Evolutionary conservation across 140 eudicot species (phyloP).

Genomic region (Oenanthe javanica): DNA sequence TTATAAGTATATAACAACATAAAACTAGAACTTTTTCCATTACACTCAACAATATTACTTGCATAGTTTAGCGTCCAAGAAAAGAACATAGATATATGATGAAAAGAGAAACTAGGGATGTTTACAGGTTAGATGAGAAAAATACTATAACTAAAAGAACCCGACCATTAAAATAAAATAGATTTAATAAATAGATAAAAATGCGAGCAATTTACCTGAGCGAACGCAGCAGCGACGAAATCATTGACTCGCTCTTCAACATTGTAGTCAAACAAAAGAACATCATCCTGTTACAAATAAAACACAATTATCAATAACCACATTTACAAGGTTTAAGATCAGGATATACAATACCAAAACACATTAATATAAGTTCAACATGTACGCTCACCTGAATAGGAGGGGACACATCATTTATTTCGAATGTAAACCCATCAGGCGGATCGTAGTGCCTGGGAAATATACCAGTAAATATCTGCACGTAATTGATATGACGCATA

Average conservation of each 20-base stretch:
- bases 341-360: constrained; percentile 1
- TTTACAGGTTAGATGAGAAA: constrained; percentile 3
- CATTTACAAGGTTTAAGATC: constrained; percentile 13
- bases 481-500: constrained; percentile 10
- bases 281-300: constrained; percentile 51
- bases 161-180: background rate
- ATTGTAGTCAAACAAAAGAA: constrained; percentile 73
- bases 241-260: constrained; percentile 86
- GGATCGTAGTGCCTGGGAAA: constrained; percentile 89
- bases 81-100: too few relatives aligned
- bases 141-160: background rate
- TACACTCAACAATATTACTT: background rate
- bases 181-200: background rate
- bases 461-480: constrained; percentile 89
- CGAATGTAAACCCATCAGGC: constrained; percentile 89
- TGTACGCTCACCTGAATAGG: constrained; percentile 67
- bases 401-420: constrained; percentile 82
- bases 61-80: background rate
- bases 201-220: constrained; percentile 45
- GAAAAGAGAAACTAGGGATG: background rate
- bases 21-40: background rate
- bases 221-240: constrained; percentile 89
- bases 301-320: constrained; percentile 7
- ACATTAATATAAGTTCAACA: background rate
- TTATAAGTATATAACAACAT: too few relatives aligned